Conservation (phyloP, 257 asterid genomes). For the Solanum lycopersicoides region DNA sequence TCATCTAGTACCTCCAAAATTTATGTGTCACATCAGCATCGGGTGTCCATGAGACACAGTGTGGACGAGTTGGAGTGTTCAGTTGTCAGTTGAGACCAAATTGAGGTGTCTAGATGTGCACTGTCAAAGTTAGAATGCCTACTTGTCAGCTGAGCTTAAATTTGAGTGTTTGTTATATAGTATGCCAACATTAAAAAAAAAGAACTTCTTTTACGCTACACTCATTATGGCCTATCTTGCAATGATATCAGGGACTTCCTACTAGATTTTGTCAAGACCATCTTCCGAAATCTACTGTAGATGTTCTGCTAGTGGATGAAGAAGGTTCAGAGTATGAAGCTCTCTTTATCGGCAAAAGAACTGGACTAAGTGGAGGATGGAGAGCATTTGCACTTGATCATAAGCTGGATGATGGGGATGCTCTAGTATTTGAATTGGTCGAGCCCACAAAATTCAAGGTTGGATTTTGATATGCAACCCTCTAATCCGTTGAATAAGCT, state of each 20-base stretch:
- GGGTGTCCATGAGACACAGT: not conserved
- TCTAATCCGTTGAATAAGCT: not conserved
- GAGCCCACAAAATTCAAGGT: constrained; percentile 82
- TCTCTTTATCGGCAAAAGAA: constrained; percentile 52
- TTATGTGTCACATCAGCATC: not conserved
- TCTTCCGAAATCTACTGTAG: constrained; percentile 49
- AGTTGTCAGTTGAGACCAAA: not conserved
- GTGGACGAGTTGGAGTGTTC: not conserved
- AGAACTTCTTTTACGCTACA: not conserved
- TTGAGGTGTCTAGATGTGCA: not conserved
- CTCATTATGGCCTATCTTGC: not conserved
- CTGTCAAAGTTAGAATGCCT: not conserved
- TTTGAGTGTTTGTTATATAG: not conserved
- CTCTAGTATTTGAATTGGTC: constrained; percentile 60
- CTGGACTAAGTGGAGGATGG: constrained; percentile 94
- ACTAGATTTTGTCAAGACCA: constrained; percentile 43
- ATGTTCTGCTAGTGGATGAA: constrained; percentile 52
- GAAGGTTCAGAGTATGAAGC: constrained; percentile 51
- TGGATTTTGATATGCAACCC: not conserved
- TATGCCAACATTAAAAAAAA: not conserved
- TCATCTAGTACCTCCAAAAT: not conserved
- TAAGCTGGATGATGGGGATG: constrained; percentile 88
- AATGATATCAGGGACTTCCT: constrained; percentile 63
- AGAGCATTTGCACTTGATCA: constrained; percentile 85
- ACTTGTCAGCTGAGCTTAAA: not conserved